Evolutionary conservation across 2,329 filamentous ascomycete species (phyloP), one percentile per base, ranked within the genome.

Genomic region (Podosphaera aphanis): DNA sequence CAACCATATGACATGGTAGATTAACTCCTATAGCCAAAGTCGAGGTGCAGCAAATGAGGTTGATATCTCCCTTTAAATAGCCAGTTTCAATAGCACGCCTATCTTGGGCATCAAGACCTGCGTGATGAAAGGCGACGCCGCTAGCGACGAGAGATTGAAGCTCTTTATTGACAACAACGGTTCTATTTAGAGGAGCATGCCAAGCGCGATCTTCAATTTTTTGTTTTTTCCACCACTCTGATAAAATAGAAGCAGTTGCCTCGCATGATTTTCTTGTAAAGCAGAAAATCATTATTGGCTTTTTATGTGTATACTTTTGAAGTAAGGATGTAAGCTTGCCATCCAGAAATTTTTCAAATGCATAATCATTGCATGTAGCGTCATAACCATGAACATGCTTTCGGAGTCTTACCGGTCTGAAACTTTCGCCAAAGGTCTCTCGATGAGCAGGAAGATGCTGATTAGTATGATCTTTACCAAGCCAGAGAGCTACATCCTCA

Each of bases 11-110:
- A 49, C 83, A 85, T 8, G 83, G 84, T 8, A 92, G 61, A 56
- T 93, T 93, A 25, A 93, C 72, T 0, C 83, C 83, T 11, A 90
- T 78, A 1, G 83, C 82, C 16, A 93, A 64, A 0, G 83, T 93
- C 0, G 83, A 86, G 0, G 83, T 93, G 57, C 82, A 90, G 59
- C 84, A 92, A 45, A 93, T 85, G 27, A 92, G 74, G 50, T 67
- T 77, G 48, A 92, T 69, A n/a, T 83, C 66, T 0, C 82, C 79
- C 16, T 72, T 64, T 3, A 84, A 62, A 52, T 79, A 93, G 0
- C 68, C 70, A 39, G 68, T 68, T 56, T 90, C 82, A 16, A 92
- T 65, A 1, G 69, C 64, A 35, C 66, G 62, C 42, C 82, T 71
- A 57, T 92, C 83, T 23, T 66, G 60, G 0, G 60, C 52, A 41